A percentile compares a stretch with the other conserved stretches of the same genome.
Conservation (phyloP, 345 rosid genomes). For the Microthlaspi erraticum region DNA sequence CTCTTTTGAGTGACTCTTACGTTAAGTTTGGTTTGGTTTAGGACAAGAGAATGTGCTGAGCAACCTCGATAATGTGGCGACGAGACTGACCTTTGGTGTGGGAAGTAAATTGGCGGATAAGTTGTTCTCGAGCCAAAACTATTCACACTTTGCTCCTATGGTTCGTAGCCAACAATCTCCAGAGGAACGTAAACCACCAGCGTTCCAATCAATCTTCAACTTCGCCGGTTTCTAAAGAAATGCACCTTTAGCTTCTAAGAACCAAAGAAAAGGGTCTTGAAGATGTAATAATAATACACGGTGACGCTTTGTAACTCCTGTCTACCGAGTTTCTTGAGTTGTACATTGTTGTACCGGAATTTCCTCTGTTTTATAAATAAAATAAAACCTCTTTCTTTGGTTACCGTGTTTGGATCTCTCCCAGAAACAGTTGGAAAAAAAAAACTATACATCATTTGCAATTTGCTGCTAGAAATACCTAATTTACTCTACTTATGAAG, state of each 20-base stretch:
- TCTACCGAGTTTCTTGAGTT: slow-evolving; percentile 29
- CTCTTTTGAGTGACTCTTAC: background rate
- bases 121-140: slow-evolving; percentile 43
- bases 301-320: background rate
- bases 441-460: no score
- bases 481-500: no score
- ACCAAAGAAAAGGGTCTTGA: background rate
- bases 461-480: no score
- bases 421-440: background rate
- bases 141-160: slow-evolving; percentile 38
- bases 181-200: slow-evolving; percentile 22
- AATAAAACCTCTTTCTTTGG: background rate
- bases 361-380: slow-evolving; percentile 35
- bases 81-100: slow-evolving; percentile 31
- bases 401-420: background rate
- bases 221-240: slow-evolving; percentile 37
- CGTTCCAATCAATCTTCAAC: slow-evolving; percentile 34
- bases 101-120: slow-evolving; percentile 31
- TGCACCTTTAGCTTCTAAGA: background rate
- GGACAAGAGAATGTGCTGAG: slow-evolving; percentile 41
- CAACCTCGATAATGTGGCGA: slow-evolving; percentile 32
- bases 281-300: slow-evolving; percentile 19
- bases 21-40: slow-evolving; percentile 13
- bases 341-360: slow-evolving; percentile 9
- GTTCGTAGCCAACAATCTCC: slow-evolving; percentile 10